These are phyloP conservation scores for Solanum medicagineum DNA, from an alignment of 257 asterid genomes.

Conservation along the genomic window DNA sequence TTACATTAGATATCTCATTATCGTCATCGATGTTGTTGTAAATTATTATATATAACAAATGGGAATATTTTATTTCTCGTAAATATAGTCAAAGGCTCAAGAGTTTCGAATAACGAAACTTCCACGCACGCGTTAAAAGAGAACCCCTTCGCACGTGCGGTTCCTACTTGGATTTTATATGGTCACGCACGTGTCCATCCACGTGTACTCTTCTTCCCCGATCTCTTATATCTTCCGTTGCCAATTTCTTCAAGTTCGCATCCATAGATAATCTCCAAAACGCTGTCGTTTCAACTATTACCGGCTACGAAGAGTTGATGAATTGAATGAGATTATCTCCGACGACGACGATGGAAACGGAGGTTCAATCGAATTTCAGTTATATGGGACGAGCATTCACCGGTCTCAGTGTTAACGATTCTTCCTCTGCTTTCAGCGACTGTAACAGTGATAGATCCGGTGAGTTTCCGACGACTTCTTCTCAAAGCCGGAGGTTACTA, in stretches of 20 bases:
- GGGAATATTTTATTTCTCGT: too few relatives aligned
- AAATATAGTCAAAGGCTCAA: neutral
- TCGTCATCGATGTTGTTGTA: too few relatives aligned
- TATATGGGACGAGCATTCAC: conserved; percentile 58
- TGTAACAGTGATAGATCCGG: conserved; percentile 95
- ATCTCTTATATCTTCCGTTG: conserved; percentile 4
- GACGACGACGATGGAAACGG: conserved; percentile 41
- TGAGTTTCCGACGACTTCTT: conserved; percentile 62
- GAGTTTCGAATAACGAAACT: conserved; percentile 4
- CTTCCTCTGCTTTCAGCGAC: conserved; percentile 85
- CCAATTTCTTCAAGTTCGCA: neutral
- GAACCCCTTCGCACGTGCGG: conserved; percentile 48
- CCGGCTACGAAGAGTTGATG: conserved; percentile 1
- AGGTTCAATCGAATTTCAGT: conserved; percentile 29
- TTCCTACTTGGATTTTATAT: conserved; percentile 27
- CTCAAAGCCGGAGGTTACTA: conserved; percentile 62
- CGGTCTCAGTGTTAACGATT: conserved; percentile 27
- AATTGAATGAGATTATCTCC: neutral
- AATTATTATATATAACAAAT: too few relatives aligned
- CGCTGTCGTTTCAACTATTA: conserved; percentile 9
- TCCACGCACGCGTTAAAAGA: conserved; percentile 55
- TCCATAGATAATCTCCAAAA: neutral
- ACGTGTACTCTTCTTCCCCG: too few relatives aligned
- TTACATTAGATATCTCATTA: too few relatives aligned
- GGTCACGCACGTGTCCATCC: conserved; percentile 50